These are phyloP conservation scores for Chaetothyriales sp. DNA, from an alignment of 2,329 filamentous ascomycete species.

Conservation along the genomic window DNA sequence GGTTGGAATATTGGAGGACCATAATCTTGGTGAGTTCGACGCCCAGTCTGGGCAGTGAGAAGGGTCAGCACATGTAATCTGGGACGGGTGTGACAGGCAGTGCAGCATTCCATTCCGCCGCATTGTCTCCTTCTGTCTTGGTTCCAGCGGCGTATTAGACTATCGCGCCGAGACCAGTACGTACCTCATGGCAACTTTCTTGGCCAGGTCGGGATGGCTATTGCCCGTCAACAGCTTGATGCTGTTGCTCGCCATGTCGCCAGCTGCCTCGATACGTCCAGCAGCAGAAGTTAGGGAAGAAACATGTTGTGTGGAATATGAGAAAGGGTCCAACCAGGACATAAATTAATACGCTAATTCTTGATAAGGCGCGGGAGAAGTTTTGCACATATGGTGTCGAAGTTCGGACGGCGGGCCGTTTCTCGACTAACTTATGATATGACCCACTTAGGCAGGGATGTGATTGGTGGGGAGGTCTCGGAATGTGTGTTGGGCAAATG, in stretches of 20 bases:
- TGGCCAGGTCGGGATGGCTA: conserved; percentile 59
- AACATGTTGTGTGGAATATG: conserved; percentile 10
- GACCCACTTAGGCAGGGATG: neutral
- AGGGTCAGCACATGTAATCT: neutral
- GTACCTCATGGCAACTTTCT: conserved; percentile 54
- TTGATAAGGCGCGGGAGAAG: neutral
- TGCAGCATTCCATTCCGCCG: neutral
- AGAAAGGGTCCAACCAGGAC: conserved; percentile 1
- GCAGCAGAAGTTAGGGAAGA: conserved; percentile 11
- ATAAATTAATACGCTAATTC: neutral
- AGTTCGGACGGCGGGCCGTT: neutral
- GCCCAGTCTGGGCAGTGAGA: conserved; percentile 36
- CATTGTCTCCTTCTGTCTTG: neutral
- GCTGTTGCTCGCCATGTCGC: conserved; percentile 49
- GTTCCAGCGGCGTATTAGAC: neutral
- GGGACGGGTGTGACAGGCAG: neutral
- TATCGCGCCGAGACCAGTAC: conserved; percentile 13
- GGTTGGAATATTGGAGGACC: conserved; percentile 54
- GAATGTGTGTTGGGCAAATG: neutral
- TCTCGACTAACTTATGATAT: neutral
- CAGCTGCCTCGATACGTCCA: conserved; percentile 5
- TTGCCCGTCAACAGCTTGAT: conserved; percentile 65
- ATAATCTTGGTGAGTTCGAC: conserved; percentile 57
- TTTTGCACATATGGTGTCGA: neutral
- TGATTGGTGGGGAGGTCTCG: neutral